Conservation (phyloP, 805 yeast genomes). For the Starmerella geochares region DNA sequence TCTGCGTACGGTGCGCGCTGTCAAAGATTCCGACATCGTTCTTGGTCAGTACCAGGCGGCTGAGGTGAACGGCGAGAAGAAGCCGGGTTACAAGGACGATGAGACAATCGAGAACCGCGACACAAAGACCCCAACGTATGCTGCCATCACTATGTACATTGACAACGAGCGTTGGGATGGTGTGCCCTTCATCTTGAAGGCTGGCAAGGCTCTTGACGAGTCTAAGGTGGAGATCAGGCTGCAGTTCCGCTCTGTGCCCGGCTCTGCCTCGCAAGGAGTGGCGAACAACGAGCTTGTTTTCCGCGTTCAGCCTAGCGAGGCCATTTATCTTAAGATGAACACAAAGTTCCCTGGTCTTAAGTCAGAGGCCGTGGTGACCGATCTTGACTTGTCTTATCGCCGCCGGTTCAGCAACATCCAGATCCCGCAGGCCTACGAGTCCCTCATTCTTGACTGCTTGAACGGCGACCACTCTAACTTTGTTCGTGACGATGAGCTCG, state of each 20-base stretch:
- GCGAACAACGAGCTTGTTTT: conserved; percentile 89
- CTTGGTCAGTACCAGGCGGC: conserved; percentile 83
- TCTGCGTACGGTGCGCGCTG: conserved; percentile 64
- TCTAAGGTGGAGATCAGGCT: conserved; percentile 91
- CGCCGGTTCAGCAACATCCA: conserved; percentile 75
- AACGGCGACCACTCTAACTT: conserved; percentile 93
- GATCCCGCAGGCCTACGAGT: conserved; percentile 97
- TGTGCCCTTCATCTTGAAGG: conserved; percentile 89
- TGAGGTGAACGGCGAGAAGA: conserved; percentile 56
- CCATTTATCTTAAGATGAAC: conserved; percentile 85
- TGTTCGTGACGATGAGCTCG: conserved; percentile 95
- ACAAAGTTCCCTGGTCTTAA: conserved; percentile 88
- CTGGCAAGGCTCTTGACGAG: conserved; percentile 94
- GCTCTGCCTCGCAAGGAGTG: conserved; percentile 44
- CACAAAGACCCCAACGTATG: conserved; percentile 85
- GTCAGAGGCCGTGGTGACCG: conserved; percentile 71
- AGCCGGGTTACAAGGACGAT: conserved; percentile 88
- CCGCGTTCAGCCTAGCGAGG: conserved; percentile 90
- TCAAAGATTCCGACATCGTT: conserved; percentile 55
- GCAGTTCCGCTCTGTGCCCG: conserved; percentile 77
- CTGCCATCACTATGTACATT: conserved; percentile 70
- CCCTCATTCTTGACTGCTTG: conserved; percentile 80
- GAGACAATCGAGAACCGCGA: conserved; percentile 63
- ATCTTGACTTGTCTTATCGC: conserved; percentile 78
- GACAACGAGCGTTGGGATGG: conserved; percentile 97